These are phyloP conservation scores for Nakazawaea peltata DNA, from an alignment of 805 yeast genomes.

Conservation along the genomic window DNA sequence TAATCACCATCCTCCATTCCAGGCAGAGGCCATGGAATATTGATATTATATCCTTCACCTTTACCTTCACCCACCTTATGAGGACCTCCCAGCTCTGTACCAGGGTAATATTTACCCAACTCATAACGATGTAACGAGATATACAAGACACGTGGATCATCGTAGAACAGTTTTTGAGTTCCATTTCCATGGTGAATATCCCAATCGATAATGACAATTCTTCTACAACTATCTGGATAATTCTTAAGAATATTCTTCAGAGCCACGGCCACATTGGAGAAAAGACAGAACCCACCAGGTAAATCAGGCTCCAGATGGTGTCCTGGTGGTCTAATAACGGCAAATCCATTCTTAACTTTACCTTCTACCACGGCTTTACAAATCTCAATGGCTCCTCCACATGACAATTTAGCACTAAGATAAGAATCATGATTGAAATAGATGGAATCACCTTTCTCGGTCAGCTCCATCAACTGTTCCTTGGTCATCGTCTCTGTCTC, in stretches of 20 bases:
- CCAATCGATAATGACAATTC: conserved; percentile 88
- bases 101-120: conserved; percentile 89
- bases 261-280: conserved; percentile 95
- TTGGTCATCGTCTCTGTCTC: conserved; percentile 72
- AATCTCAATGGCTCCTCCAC: conserved; percentile 97
- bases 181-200: conserved; percentile 99
- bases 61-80: conserved; percentile 76
- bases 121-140: conserved; percentile 91
- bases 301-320: conserved; percentile 98
- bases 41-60: conserved; percentile 84
- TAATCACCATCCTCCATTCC: conserved; percentile 97
- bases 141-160: conserved; percentile 86
- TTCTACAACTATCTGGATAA: conserved; percentile 84
- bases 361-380: conserved; percentile 94
- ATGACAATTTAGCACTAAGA: conserved; percentile 80
- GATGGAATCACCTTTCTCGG: conserved; percentile 90
- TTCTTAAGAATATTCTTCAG: conserved; percentile 74
- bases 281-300: conserved; percentile 95
- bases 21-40: conserved; percentile 87
- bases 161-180: conserved; percentile 84
- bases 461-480: conserved; percentile 68
- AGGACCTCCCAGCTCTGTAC: conserved; percentile 77
- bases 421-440: conserved; percentile 89
- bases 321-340: conserved; percentile 97
- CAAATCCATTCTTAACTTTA: conserved; percentile 81